Conservation (phyloP, 164 flowering plant species). For the Vitis vinifera region DNA sequence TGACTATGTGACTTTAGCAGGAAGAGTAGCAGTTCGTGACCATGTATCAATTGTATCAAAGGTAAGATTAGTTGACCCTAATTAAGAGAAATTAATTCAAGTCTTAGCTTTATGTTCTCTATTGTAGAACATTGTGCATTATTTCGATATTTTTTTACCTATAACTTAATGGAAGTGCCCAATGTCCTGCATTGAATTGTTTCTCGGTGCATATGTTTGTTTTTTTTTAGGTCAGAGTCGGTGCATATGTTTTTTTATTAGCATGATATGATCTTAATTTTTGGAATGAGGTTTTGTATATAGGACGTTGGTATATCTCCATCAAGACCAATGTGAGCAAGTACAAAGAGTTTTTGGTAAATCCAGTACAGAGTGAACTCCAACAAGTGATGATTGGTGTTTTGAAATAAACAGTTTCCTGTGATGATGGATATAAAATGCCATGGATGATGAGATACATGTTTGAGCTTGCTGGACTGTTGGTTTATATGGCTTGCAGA, state of each 20-base stretch:
- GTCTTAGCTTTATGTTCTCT: background rate
- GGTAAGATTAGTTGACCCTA: constrained; percentile 37
- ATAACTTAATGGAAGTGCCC: background rate
- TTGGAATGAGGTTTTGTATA: too few species aligned
- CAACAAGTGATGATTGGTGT: too few species aligned
- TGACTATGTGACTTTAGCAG: constrained; percentile 82
- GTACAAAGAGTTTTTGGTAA: too few species aligned
- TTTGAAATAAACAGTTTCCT: too few species aligned
- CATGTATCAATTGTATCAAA: constrained; percentile 79
- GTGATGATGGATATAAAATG: too few species aligned
- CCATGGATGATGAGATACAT: too few species aligned
- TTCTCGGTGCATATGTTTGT: background rate
- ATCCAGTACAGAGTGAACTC: too few species aligned
- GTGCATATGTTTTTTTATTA: background rate
- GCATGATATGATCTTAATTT: background rate
- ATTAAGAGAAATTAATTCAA: background rate
- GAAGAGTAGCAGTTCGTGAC: constrained; percentile 84
- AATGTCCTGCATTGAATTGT: background rate
- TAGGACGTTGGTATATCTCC: background rate
- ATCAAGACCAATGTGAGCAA: background rate
- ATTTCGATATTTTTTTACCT: background rate
- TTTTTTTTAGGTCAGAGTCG: too few species aligned
- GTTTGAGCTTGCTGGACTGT: too few species aligned
- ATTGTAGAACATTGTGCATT: too few species aligned
- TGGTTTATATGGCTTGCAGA: too few species aligned